phyloP scores from a whole-genome alignment of 371 early-diverging fungal species.

The Apophysomyces ossiformis region DNA sequence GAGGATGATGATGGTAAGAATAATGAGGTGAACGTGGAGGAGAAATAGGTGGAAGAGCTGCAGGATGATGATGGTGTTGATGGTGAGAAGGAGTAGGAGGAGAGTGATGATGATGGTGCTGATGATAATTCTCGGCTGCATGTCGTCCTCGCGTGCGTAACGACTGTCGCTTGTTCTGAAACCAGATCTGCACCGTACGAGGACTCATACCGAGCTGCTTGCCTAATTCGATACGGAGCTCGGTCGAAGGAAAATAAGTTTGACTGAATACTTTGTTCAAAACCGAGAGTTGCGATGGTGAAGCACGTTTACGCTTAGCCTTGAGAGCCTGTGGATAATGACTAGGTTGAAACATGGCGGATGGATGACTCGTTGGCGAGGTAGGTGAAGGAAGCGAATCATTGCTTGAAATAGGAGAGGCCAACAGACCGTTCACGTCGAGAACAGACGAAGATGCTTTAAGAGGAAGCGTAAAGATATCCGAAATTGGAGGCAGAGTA shows the following conservation, averaged over 20 bases:
- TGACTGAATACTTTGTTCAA: slow-evolving; percentile 58
- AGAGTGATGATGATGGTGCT: slow-evolving; percentile 28
- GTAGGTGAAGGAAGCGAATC: slow-evolving; percentile 6
- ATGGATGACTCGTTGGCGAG: background rate
- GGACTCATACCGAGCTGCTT: slow-evolving; percentile 85
- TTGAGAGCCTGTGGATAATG: slow-evolving; percentile 32
- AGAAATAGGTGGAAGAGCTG: slow-evolving; percentile 53
- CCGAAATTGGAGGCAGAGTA: slow-evolving; percentile 46
- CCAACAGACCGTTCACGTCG: background rate
- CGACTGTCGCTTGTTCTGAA: slow-evolving; percentile 89
- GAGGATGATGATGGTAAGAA: no score
- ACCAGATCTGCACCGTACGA: slow-evolving; percentile 92
- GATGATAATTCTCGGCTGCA: slow-evolving; percentile 29
- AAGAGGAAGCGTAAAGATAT: slow-evolving; percentile 26
- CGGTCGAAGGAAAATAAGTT: slow-evolving; percentile 68
- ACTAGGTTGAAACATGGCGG: background rate
- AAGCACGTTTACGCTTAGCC: slow-evolving; percentile 54
- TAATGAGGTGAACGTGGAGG: slow-evolving; percentile 35
- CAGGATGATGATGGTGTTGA: slow-evolving; percentile 22
- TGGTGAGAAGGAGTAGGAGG: slow-evolving; percentile 34
- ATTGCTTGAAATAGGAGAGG: background rate
- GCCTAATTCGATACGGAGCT: slow-evolving; percentile 82
- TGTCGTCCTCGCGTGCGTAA: slow-evolving; percentile 52
- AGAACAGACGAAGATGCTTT: slow-evolving; percentile 4
- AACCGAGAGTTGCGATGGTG: slow-evolving; percentile 54